Evolutionary conservation across 345 rosid species (phyloP).

Genomic region (Raphanus sativus): DNA sequence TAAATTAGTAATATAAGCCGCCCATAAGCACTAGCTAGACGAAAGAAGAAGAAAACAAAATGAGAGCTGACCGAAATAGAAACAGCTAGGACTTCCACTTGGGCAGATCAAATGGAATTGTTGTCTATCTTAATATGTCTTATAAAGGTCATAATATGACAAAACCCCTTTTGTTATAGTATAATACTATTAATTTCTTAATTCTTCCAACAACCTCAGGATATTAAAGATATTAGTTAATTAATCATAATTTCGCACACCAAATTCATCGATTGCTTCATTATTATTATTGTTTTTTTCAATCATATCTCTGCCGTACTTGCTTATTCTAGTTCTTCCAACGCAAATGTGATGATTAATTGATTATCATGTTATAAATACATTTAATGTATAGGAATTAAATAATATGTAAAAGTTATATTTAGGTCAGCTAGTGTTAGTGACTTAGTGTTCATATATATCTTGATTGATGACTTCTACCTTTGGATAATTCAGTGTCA

Average conservation of each 20-base stretch:
- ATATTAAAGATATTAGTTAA: background rate
- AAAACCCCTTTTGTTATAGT: conserved; percentile 24
- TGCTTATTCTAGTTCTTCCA: conserved; percentile 21
- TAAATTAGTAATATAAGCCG: conserved; percentile 33
- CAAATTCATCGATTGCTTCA: conserved; percentile 39
- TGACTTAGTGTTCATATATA: conserved; percentile 23
- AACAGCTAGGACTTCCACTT: conserved; percentile 42
- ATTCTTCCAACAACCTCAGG: conserved; percentile 27
- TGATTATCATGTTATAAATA: conserved; percentile 16
- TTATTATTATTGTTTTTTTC: conserved; percentile 14
- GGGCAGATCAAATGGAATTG: conserved; percentile 30
- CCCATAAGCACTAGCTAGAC: conserved; percentile 29
- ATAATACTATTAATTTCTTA: background rate
- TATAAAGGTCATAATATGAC: conserved; percentile 31
- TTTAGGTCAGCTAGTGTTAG: conserved; percentile 31
- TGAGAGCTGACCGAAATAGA: conserved; percentile 15
- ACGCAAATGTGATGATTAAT: conserved; percentile 23
- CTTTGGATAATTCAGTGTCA: conserved; percentile 16
- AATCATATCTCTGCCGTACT: conserved; percentile 39
- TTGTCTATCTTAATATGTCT: conserved; percentile 42
- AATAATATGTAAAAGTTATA: conserved; percentile 14
- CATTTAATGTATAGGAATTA: background rate
- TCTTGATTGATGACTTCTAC: conserved; percentile 29
- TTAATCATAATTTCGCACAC: conserved; percentile 18
- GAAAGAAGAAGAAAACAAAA: conserved; percentile 3